Conservation (phyloP, 768 basidiomycete species). For the Mycena chlorophos region DNA sequence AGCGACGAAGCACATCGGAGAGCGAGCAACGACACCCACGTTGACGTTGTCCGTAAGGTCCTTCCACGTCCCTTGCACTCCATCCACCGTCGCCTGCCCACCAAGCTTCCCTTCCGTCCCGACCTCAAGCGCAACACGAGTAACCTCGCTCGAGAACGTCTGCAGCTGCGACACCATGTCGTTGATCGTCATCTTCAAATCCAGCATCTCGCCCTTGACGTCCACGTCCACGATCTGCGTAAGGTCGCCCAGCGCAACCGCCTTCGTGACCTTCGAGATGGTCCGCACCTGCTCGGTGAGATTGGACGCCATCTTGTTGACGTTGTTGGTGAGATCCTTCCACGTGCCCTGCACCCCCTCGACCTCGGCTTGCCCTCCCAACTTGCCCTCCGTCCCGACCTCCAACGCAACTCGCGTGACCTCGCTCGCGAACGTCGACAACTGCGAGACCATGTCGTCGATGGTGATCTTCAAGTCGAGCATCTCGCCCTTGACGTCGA, state of each 20-base stretch:
- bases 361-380: slow-evolving; percentile 86
- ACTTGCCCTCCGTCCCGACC: slow-evolving; percentile 84
- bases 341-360: slow-evolving; percentile 88
- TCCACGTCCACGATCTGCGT: not conserved
- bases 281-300: not conserved
- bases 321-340: slow-evolving; percentile 79
- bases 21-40: slow-evolving; percentile 34
- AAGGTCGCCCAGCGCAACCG: not conserved
- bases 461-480: slow-evolving; percentile 68
- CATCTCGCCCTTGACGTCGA: slow-evolving; percentile 83
- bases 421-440: slow-evolving; percentile 53
- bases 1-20: not conserved
- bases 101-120: slow-evolving; percentile 21
- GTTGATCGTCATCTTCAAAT: slow-evolving; percentile 83
- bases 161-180: slow-evolving; percentile 31
- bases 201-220: slow-evolving; percentile 55
- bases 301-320: slow-evolving; percentile 24
- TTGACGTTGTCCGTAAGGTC: slow-evolving; percentile 22
- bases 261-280: slow-evolving; percentile 1
- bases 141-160: slow-evolving; percentile 20
- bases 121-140: slow-evolving; percentile 20
- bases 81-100: slow-evolving; percentile 20
- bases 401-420: slow-evolving; percentile 81
- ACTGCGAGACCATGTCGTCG: slow-evolving; percentile 48
- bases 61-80: slow-evolving; percentile 22